Evolutionary conservation across 306 rosid genomes (phyloP).

Genomic region (Lupinus albus): DNA sequence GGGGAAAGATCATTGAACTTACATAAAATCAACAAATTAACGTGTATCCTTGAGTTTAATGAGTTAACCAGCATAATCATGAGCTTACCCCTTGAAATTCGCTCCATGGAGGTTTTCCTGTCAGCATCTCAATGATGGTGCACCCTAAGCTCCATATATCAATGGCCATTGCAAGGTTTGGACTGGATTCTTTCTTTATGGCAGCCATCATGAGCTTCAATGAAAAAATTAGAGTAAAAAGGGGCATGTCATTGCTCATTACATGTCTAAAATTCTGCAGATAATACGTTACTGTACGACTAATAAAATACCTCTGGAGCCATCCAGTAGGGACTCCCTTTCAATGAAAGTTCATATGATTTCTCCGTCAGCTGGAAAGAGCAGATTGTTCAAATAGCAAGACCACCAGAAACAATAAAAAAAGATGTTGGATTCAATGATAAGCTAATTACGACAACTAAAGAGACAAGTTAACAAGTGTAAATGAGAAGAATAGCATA

Average conservation of each 20-base stretch:
- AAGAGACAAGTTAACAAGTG: conserved; percentile 17
- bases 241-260: conserved; percentile 8
- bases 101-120: conserved; percentile 92
- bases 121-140: conserved; percentile 88
- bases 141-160: conserved; percentile 99
- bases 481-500: conserved; percentile 15
- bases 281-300: conserved; percentile 2
- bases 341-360: conserved; percentile 75
- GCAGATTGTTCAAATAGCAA: conserved; percentile 39
- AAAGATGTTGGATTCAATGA: conserved; percentile 16
- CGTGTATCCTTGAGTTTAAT: conserved; percentile 13
- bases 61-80: conserved; percentile 34
- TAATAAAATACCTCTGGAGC: conserved; percentile 90
- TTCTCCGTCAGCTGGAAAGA: conserved; percentile 72
- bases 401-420: conserved; percentile 18
- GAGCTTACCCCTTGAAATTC: conserved; percentile 76
- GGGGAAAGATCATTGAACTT: conserved; percentile 12
- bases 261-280: conserved; percentile 23
- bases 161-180: conserved; percentile 76
- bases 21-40: conserved; percentile 4
- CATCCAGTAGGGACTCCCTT: conserved; percentile 99
- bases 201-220: conserved; percentile 85
- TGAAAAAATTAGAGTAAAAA: conserved; percentile 34
- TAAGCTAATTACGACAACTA: conserved; percentile 10
- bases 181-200: conserved; percentile 64